Evolutionary conservation across 2,329 filamentous ascomycete species (phyloP).

Genomic region (Paracoccidioides brasiliensis): DNA sequence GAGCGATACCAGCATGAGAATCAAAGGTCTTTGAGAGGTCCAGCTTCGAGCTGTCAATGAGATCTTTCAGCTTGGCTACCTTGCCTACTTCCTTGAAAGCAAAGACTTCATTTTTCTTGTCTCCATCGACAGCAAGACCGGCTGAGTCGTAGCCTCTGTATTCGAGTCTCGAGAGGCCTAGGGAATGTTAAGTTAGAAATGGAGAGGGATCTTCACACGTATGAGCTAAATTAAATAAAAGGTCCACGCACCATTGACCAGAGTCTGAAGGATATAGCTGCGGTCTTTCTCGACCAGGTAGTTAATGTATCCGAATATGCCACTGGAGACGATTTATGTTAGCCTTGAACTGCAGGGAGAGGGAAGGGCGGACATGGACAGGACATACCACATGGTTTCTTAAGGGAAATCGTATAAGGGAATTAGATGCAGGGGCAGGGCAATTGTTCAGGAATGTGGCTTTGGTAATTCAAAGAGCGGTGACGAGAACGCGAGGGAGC

Average conservation of each 20-base stretch:
- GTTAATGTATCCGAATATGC: conserved; percentile 98
- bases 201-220: not conserved
- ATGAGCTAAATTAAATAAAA: not conserved
- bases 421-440: no score
- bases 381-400: no score
- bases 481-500: no score
- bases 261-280: conserved; percentile 86
- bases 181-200: conserved; percentile 14
- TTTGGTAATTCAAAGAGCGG: no score
- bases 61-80: conserved; percentile 88
- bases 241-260: conserved; percentile 70
- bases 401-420: no score
- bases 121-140: conserved; percentile 85
- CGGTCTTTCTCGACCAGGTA: conserved; percentile 98
- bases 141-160: conserved; percentile 98
- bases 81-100: conserved; percentile 99
- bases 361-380: no score
- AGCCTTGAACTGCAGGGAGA: no score
- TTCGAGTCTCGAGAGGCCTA: conserved; percentile 87
- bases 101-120: conserved; percentile 96
- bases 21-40: conserved; percentile 90
- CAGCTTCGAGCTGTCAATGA: conserved; percentile 71
- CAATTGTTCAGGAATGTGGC: no score
- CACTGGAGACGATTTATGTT: conserved; percentile 39
- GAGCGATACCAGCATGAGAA: conserved; percentile 95